These are phyloP conservation scores for Daldinia concentrica DNA, from an alignment of 495 filamentous ascomycete genomes.

Conservation along the genomic window DNA sequence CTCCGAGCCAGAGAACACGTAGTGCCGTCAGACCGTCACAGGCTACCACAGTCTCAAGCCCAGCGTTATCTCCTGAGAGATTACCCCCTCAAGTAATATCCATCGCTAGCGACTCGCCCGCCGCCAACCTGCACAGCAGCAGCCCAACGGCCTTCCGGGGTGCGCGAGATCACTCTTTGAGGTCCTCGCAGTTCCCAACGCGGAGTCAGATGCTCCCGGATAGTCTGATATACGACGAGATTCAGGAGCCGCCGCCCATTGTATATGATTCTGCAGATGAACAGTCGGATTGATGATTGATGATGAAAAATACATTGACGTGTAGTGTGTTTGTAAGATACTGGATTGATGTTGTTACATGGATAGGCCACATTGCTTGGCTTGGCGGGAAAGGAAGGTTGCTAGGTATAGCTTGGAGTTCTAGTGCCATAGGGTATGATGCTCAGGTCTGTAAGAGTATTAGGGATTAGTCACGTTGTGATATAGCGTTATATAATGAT, in stretches of 20 bases:
- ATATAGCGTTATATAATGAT: background rate
- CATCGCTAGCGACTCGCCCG: slow-evolving; percentile 21
- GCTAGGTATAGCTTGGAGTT: background rate
- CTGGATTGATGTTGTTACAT: background rate
- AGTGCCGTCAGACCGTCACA: slow-evolving; percentile 51
- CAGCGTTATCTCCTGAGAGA: slow-evolving; percentile 42
- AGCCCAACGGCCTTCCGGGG: slow-evolving; percentile 32
- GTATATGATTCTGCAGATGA: slow-evolving; percentile 60
- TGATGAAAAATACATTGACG: background rate
- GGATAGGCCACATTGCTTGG: background rate
- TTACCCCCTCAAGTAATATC: slow-evolving; percentile 40
- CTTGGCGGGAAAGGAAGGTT: background rate
- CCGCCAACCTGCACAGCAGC: slow-evolving; percentile 16
- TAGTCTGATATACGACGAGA: slow-evolving; percentile 61
- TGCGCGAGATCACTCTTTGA: slow-evolving; percentile 39
- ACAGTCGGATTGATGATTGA: slow-evolving; percentile 36
- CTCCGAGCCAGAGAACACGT: slow-evolving; percentile 17
- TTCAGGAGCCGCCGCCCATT: slow-evolving; percentile 52
- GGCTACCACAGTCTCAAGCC: slow-evolving; percentile 57
- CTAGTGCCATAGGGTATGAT: background rate
- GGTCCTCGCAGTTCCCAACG: slow-evolving; percentile 56
- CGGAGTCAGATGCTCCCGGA: slow-evolving; percentile 63
- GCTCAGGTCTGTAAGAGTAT: background rate
- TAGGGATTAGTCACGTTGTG: background rate
- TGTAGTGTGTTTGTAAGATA: background rate